These are phyloP conservation scores for Phylloporus gajari DNA, from an alignment of 1,284 basidiomycete genomes.

Conservation along the genomic window DNA sequence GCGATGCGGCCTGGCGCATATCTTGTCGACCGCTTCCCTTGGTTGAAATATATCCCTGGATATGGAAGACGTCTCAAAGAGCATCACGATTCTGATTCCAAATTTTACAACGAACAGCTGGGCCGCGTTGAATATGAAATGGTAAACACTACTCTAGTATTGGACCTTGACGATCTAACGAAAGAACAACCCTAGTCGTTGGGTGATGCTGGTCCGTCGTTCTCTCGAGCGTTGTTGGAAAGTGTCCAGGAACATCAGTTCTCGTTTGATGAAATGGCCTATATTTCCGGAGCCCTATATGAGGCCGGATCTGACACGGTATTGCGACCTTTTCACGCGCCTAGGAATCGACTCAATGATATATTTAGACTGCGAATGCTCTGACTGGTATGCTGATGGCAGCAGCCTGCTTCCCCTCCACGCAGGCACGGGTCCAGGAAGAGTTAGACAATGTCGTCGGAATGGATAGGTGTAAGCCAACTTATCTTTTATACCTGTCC, in stretches of 20 bases:
- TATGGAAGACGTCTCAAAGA: slow-evolving; percentile 35
- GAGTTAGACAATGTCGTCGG: slow-evolving; percentile 72
- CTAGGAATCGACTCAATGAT: not conserved
- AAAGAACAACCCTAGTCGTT: slow-evolving; percentile 14
- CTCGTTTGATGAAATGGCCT: slow-evolving; percentile 65
- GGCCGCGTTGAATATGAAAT: slow-evolving; percentile 56
- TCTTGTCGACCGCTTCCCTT: slow-evolving; percentile 68
- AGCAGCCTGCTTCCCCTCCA: slow-evolving; percentile 68
- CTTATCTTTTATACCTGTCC: no score
- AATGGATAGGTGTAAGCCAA: slow-evolving; percentile 55
- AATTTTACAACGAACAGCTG: slow-evolving; percentile 62
- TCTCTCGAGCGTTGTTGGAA: slow-evolving; percentile 67
- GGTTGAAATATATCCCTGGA: slow-evolving; percentile 54
- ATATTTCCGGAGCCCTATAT: slow-evolving; percentile 71
- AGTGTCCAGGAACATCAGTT: slow-evolving; percentile 60
- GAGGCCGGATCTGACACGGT: slow-evolving; percentile 74
- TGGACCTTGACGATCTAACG: not conserved
- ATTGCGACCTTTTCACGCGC: not conserved
- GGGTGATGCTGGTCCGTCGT: slow-evolving; percentile 56
- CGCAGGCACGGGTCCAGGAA: slow-evolving; percentile 64
- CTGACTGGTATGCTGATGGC: slow-evolving; percentile 70
- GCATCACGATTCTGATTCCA: slow-evolving; percentile 66
- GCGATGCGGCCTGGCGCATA: slow-evolving; percentile 66
- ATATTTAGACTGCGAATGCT: slow-evolving; percentile 59
- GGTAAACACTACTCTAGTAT: slow-evolving; percentile 40